Conservation (phyloP, 169 alveolate species). For the Blepharisma undulans region DNA sequence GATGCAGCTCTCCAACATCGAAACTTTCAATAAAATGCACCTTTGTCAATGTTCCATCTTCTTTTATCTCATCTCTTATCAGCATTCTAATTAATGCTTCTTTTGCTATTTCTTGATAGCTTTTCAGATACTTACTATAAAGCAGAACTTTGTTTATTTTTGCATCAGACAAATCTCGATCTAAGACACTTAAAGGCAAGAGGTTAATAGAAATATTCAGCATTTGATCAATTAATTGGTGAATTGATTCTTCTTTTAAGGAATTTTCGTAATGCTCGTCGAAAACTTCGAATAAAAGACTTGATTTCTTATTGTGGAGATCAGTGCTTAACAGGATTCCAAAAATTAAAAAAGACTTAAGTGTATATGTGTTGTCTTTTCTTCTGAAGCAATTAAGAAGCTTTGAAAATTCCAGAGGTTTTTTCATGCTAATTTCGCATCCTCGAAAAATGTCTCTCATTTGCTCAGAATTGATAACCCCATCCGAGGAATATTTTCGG, state of each 20-base stretch:
- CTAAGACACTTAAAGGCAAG: not conserved
- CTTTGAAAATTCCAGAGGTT: not conserved
- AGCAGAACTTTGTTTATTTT: not conserved
- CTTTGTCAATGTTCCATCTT: not conserved
- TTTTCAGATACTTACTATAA: not conserved
- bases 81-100: not conserved
- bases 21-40: not conserved
- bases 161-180: not conserved
- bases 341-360: not conserved
- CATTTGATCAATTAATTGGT: not conserved
- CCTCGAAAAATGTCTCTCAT: not conserved
- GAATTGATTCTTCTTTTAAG: not conserved
- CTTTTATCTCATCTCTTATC: not conserved
- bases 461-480: not conserved
- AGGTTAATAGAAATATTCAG: not conserved
- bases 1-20: not conserved
- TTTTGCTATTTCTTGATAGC: not conserved
- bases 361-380: not conserved
- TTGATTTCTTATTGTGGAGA: not conserved
- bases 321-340: not conserved
- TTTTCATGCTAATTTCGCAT: not conserved
- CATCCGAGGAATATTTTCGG: slow-evolving; percentile 11
- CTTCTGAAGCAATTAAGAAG: not conserved
- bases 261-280: not conserved
- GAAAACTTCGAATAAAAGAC: not conserved